Evolutionary conservation across 352 stramenopile species (phyloP).

Genomic region (Globisporangium canariense): DNA sequence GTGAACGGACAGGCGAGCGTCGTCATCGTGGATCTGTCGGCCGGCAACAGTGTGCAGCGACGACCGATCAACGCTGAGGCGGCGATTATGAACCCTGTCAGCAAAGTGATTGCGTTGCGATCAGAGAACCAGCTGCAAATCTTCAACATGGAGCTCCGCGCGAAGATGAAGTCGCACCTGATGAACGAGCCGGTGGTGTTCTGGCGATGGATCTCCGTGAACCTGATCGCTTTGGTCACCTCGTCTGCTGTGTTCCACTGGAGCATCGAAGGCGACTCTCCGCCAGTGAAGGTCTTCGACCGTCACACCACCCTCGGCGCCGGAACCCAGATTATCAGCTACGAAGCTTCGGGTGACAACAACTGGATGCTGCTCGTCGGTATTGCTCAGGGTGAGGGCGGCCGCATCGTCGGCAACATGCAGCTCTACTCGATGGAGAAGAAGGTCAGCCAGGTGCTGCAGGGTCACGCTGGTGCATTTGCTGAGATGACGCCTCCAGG

Average conservation of each 20-base stretch:
- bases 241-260: constrained; percentile 97
- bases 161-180: constrained; percentile 97
- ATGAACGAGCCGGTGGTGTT: constrained; percentile 95
- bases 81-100: constrained; percentile 99
- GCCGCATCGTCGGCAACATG: constrained; percentile 96
- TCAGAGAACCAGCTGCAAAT: constrained; percentile 97
- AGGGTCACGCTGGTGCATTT: constrained; percentile 97
- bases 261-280: constrained; percentile 91
- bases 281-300: constrained; percentile 97
- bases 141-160: constrained; percentile 99
- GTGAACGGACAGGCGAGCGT: constrained; percentile 86
- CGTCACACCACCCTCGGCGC: constrained; percentile 92
- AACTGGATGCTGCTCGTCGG: constrained; percentile 99
- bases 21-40: constrained; percentile 91
- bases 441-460: constrained; percentile 97
- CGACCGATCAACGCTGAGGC: constrained; percentile 98
- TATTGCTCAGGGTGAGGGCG: constrained; percentile 93
- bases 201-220: constrained; percentile 97
- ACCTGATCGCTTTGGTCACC: constrained; percentile 98
- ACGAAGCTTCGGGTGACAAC: constrained; percentile 95
- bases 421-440: constrained; percentile 99
- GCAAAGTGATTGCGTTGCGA: constrained; percentile 85
- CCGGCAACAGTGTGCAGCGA: constrained; percentile 85
- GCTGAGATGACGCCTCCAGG: constrained; percentile 94
- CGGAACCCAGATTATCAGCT: constrained; percentile 99